phyloP scores from a whole-genome alignment of 495 filamentous ascomycete species.

The Parathielavia hyrcaniae region DNA sequence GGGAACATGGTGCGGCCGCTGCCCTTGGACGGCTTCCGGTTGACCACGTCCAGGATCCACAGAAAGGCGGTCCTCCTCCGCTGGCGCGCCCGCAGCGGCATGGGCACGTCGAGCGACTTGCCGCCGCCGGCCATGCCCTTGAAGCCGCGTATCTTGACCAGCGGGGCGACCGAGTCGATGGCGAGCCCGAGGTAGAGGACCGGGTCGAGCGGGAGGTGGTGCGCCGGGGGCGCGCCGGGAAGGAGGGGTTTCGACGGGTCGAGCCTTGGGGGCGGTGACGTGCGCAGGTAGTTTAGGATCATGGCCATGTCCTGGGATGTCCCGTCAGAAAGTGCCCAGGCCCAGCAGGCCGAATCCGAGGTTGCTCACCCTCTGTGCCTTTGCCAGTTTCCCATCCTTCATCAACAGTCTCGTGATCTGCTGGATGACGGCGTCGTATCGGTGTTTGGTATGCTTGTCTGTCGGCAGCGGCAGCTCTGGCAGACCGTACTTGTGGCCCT shows the following conservation, averaged over 20 bases:
- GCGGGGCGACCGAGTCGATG: conserved; percentile 92
- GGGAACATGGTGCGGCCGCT: conserved; percentile 61
- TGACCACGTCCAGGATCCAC: conserved; percentile 82
- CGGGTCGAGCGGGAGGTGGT: conserved; percentile 70
- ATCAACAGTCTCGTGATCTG: conserved; percentile 89
- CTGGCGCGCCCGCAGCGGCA: conserved; percentile 66
- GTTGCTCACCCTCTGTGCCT: conserved; percentile 67
- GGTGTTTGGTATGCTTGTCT: conserved; percentile 57
- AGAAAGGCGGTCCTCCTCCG: conserved; percentile 68
- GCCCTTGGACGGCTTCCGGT: conserved; percentile 59
- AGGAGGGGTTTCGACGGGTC: conserved; percentile 65
- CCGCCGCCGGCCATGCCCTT: conserved; percentile 83
- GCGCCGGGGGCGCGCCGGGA: conserved; percentile 61
- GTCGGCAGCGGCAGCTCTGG: conserved; percentile 60
- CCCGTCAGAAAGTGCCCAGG: neutral
- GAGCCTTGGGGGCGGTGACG: conserved; percentile 64
- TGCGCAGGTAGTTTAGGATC: conserved; percentile 83
- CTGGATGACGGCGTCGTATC: conserved; percentile 74
- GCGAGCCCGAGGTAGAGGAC: conserved; percentile 74
- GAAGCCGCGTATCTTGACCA: conserved; percentile 67
- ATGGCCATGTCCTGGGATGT: conserved; percentile 65
- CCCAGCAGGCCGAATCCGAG: no score
- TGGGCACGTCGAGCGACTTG: conserved; percentile 70
- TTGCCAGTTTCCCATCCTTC: conserved; percentile 76
- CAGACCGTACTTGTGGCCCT: conserved; percentile 67